Conservation (phyloP, 495 filamentous ascomycete species). For the Xylaria sp. region DNA sequence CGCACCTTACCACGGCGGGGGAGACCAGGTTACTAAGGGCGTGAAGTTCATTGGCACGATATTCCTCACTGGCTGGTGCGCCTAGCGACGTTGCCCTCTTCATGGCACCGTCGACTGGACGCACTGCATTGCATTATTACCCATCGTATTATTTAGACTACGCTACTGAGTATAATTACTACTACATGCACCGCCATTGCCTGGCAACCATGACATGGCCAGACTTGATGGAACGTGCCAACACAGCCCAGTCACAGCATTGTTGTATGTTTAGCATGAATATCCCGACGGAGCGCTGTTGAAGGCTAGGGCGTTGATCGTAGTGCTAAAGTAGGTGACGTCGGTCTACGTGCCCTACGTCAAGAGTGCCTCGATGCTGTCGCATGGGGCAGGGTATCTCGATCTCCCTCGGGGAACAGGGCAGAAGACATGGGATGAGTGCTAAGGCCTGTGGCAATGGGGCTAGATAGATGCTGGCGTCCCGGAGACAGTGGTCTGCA, state of each 20-base stretch:
- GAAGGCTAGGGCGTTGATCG: conserved; percentile 43
- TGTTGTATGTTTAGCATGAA: not conserved
- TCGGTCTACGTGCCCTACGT: conserved; percentile 37
- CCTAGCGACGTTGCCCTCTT: not conserved
- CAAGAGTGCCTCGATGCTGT: conserved; percentile 40
- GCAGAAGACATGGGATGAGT: too few species aligned
- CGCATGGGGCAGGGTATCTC: conserved; percentile 43
- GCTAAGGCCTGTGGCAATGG: conserved; percentile 62
- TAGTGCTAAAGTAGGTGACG: conserved; percentile 31
- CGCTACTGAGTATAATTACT: too few species aligned
- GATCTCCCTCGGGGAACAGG: conserved; percentile 45
- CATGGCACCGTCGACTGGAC: not conserved
- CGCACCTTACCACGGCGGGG: not conserved
- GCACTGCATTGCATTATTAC: not conserved
- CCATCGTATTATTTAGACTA: not conserved
- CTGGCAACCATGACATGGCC: not conserved
- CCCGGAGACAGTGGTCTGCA: conserved; percentile 57
- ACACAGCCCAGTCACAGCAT: not conserved
- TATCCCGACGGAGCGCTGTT: conserved; percentile 36
- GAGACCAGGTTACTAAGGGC: not conserved
- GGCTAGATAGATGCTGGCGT: conserved; percentile 64
- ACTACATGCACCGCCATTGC: not conserved
- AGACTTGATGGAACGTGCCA: not conserved
- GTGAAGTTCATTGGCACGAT: not conserved
- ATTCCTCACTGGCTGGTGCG: not conserved